Conservation (phyloP, 78 protist genomes). For the Tieghemostelium lacteum region DNA sequence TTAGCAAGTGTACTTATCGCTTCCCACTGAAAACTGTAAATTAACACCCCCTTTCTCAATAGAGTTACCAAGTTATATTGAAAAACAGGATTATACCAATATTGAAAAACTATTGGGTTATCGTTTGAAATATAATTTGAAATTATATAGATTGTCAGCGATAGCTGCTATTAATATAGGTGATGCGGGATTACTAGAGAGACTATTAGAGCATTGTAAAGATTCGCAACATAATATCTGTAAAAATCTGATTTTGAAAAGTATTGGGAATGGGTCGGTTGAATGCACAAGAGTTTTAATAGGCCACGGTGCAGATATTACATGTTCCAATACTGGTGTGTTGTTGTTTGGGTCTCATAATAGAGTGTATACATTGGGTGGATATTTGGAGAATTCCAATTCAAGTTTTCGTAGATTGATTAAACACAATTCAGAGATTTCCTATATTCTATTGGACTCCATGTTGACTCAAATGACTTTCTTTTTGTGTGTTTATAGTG, state of each 20-base stretch:
- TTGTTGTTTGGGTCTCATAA: conserved; percentile 19
- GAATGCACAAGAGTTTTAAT: conserved; percentile 16
- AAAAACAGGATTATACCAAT: background rate
- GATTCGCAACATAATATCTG: background rate
- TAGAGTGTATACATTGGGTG: background rate
- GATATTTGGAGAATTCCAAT: background rate
- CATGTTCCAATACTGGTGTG: conserved; percentile 33
- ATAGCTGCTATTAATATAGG: background rate
- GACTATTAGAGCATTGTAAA: conserved; percentile 10
- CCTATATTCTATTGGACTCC: conserved; percentile 21
- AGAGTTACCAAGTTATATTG: background rate
- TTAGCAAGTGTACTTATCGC: background rate
- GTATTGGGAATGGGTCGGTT: background rate
- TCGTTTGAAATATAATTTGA: too few species aligned
- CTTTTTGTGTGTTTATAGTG: conserved; percentile 11
- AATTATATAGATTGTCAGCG: conserved; percentile 4
- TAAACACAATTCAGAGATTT: background rate
- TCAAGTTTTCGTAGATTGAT: background rate
- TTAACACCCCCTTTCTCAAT: background rate
- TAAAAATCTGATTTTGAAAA: background rate
- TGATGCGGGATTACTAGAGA: background rate
- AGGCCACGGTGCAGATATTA: conserved; percentile 53
- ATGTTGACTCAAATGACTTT: conserved; percentile 23
- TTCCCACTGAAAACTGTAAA: background rate
- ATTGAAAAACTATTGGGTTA: background rate